phyloP scores from a whole-genome alignment of 495 filamentous ascomycete species.

The Symbiotaphrina buchneri region DNA sequence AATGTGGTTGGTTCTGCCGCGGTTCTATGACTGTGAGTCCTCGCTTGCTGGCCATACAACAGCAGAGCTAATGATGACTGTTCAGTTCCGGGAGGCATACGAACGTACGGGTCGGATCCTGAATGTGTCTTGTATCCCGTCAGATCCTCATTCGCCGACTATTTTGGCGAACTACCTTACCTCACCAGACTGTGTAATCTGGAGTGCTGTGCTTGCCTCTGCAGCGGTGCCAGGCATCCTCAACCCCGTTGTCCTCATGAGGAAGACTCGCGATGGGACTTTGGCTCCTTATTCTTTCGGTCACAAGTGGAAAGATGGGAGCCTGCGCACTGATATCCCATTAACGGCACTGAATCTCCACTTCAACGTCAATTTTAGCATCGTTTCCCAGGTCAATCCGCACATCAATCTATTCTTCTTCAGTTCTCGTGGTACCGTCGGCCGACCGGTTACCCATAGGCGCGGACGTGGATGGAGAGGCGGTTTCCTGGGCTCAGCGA shows the following conservation, averaged over 20 bases:
- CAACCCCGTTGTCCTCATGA: constrained; percentile 93
- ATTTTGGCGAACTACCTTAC: constrained; percentile 90
- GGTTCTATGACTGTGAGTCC: constrained; percentile 80
- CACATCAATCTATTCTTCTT: constrained; percentile 99
- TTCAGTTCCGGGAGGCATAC: constrained; percentile 91
- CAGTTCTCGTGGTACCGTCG: constrained; percentile 74
- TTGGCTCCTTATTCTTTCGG: constrained; percentile 78
- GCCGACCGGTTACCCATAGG: constrained; percentile 83
- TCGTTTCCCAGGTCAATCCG: constrained; percentile 92
- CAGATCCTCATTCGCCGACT: constrained; percentile 80
- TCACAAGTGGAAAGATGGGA: constrained; percentile 97
- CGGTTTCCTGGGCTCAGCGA: constrained; percentile 75
- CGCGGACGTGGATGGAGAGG: constrained; percentile 88
- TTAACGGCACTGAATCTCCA: constrained; percentile 82
- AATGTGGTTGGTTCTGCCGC: constrained; percentile 69
- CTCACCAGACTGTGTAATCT: constrained; percentile 88
- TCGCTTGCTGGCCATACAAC: no score
- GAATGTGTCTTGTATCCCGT: constrained; percentile 92
- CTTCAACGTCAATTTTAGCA: constrained; percentile 94
- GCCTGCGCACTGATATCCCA: constrained; percentile 82
- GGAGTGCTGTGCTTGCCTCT: constrained; percentile 88
- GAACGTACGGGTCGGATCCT: constrained; percentile 82
- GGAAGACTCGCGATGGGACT: constrained; percentile 55
- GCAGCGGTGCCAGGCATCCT: constrained; percentile 91
- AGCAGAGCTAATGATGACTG: no score